These are phyloP conservation scores for Posidonia oceanica DNA, from an alignment of 116 monocot species.

Conservation along the genomic window DNA sequence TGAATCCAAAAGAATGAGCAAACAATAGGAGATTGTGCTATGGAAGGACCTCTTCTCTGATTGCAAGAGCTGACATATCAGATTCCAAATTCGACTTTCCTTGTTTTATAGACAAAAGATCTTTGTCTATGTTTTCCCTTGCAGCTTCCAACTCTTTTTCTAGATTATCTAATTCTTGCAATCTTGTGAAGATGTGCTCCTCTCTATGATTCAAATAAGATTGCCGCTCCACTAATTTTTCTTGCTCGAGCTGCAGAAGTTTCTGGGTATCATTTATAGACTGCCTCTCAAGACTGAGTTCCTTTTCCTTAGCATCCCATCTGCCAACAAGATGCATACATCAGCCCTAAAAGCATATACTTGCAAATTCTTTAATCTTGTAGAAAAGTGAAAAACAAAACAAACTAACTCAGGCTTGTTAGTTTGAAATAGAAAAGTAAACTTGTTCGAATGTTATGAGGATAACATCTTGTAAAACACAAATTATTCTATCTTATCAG, in stretches of 20 bases:
- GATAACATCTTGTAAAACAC: no score
- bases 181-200: conserved; percentile 37
- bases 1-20: no score
- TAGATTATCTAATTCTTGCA: conserved; percentile 26
- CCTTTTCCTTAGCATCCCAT: conserved; percentile 63
- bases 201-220: conserved; percentile 58
- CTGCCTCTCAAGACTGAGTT: conserved; percentile 47
- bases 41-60: conserved; percentile 56
- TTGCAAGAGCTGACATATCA: conserved; percentile 29
- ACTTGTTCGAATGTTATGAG: no score
- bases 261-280: conserved; percentile 58
- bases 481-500: no score
- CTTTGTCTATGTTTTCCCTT: conserved; percentile 40
- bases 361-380: no score
- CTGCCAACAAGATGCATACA: conserved; percentile 18
- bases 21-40: no score
- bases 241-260: conserved; percentile 60
- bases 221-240: conserved; percentile 46
- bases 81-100: conserved; percentile 45
- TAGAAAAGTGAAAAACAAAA: no score
- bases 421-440: no score
- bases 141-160: conserved; percentile 51
- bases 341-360: no score
- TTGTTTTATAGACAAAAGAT: conserved; percentile 24
- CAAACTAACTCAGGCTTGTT: no score